Base-by-base conservation (phyloP, 1,284 basidiomycete species). In the Ceratobasidium sp. region DNA sequence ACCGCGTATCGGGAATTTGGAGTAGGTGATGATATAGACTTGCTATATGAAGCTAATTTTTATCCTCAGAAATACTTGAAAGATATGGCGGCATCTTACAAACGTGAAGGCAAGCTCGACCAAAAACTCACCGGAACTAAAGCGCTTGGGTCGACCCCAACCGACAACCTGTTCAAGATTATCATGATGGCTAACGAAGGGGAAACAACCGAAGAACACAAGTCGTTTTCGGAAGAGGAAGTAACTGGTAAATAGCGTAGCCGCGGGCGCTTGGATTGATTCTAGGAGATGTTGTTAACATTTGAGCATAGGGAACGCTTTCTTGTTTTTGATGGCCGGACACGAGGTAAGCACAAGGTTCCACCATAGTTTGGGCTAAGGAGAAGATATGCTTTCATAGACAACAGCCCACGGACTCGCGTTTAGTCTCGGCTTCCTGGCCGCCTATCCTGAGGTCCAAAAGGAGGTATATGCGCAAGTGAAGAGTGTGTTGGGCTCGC, bases 401-500 rank as follows among this genome's bases (percentile, higher is more conserved):
- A 79, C 78, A 28, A 79, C 74, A 3, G 78, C 78, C n/a, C 73
- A 79, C 28, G 59, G 74, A 10, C 59, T 76, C 3, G 65, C 78
- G 15, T 76, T 57, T 40, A 33, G 46, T n/a, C 52, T 79, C n/a
- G 73, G 66, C 10, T 50, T 79, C 7, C 52, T 79, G 20, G 71
- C 78, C 1, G 50, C 59, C 15, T 61, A 77, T 28, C 48, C 74
- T 1, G 61, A 79, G 12, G 40, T 61, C 20, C 78, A 79, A 50
- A 23, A 66, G 26, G 73, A 70, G 33, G 57, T 77, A 23, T 77
- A 79, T 70, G 23, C 57, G n/a, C 74, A 79, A 33, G 67, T 79
- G 13, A 42, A 56, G 33, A 17, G 44, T 17, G 78, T 71, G 3
- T 28, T 77, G n/a, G 57, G 67, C n/a, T n/a, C 59, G 15, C 65